A percentile compares a stretch with the other conserved stretches of the same genome.
Conservation (phyloP, 169 alveolate genomes). For the Plasmodium vivax region DNA sequence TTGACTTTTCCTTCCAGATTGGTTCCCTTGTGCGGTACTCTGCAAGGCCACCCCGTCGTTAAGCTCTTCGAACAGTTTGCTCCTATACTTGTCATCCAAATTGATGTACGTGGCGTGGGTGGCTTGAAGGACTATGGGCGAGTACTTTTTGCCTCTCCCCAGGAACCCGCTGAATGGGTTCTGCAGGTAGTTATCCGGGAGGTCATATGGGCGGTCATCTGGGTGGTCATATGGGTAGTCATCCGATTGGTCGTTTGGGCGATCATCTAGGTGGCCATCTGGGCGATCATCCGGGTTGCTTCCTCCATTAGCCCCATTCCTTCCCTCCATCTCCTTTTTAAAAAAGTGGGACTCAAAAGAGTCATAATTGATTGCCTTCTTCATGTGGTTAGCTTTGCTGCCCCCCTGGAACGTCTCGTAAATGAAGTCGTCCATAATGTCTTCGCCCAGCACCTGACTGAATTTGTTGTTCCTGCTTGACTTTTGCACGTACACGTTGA, state of each 20-base stretch:
- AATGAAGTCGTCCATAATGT: constrained; percentile 12
- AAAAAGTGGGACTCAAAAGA: constrained; percentile 24
- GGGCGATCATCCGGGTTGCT: background rate
- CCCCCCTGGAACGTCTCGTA: constrained; percentile 10
- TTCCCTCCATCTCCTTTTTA: constrained; percentile 12
- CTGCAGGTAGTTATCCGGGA: background rate
- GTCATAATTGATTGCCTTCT: constrained; percentile 19
- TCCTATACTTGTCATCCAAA: constrained; percentile 32
- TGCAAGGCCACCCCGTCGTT: constrained; percentile 6
- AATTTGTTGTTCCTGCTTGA: constrained; percentile 40
- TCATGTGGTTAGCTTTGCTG: background rate
- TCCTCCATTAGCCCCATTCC: background rate
- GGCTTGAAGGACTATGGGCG: constrained; percentile 71
- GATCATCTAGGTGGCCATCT: background rate
- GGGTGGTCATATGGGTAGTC: too few relatives aligned
- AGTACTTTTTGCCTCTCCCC: constrained; percentile 2
- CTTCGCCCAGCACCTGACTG: background rate
- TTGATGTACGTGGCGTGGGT: constrained; percentile 46
- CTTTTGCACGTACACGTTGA: constrained; percentile 43
- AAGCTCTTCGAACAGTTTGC: constrained; percentile 46
- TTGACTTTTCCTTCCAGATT: background rate
- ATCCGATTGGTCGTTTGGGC: too few relatives aligned
- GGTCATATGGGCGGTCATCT: too few relatives aligned
- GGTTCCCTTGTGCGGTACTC: background rate
- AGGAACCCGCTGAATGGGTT: background rate